phyloP scores from a whole-genome alignment of 176 grass and related monocot genomes.

The Triticum monococcum region DNA sequence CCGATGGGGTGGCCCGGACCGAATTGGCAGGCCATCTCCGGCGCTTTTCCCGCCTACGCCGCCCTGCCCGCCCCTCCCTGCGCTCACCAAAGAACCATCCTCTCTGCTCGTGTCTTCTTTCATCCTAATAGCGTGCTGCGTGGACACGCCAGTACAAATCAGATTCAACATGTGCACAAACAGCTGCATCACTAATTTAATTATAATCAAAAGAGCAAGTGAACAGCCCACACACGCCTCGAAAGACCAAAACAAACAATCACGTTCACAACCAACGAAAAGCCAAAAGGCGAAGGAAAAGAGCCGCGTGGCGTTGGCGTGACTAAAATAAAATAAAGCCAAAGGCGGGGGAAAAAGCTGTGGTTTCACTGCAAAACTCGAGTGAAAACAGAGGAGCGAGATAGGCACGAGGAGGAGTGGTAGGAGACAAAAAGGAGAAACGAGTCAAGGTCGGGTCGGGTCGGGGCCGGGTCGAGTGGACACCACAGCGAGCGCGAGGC shows the following conservation, averaged over 20 bases:
- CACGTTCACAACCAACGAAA: background rate
- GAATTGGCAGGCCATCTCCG: no score
- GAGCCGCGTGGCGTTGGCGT: background rate
- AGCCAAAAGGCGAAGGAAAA: background rate
- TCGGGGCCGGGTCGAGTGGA: background rate
- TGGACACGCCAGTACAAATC: no score
- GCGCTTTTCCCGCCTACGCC: no score
- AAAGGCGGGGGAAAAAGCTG: background rate
- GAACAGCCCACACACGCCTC: background rate
- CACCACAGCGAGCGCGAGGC: background rate
- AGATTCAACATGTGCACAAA: no score
- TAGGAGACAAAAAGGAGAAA: background rate
- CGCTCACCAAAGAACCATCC: no score
- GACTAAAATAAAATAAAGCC: background rate
- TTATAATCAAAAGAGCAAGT: no score
- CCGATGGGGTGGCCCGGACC: no score
- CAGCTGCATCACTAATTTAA: no score
- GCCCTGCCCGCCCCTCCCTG: no score
- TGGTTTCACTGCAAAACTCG: no score
- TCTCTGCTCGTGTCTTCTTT: no score
- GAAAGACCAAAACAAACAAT: background rate
- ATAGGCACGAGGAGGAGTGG: background rate
- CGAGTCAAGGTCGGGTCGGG: background rate
- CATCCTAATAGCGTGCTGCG: no score
- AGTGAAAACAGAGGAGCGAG: background rate